Percentiles rank a stretch among this genome's conserved stretches.
Conservation (phyloP, 306 rosid species). For the Dicorynia guianensis region DNA sequence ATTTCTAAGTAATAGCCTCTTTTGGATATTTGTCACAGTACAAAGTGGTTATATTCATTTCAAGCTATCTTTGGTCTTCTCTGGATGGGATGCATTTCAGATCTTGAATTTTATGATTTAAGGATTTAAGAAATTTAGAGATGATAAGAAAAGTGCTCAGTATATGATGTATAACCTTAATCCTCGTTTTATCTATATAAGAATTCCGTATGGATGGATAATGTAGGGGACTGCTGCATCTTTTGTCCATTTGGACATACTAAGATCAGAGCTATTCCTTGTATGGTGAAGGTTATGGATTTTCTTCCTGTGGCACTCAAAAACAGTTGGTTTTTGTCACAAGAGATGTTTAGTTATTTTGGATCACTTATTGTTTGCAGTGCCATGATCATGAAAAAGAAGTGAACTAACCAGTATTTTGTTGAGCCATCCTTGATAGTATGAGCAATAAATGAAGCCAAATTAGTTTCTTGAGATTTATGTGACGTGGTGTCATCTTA, state of each 20-base stretch:
- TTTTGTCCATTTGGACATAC: constrained; percentile 53
- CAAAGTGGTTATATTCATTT: constrained; percentile 41
- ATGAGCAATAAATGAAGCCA: constrained; percentile 47
- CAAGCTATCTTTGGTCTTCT: constrained; percentile 46
- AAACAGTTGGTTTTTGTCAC: constrained; percentile 49
- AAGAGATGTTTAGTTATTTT: constrained; percentile 43
- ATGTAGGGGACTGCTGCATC: constrained; percentile 51
- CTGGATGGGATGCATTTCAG: constrained; percentile 39
- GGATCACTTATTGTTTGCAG: constrained; percentile 44
- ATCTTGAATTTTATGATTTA: constrained; percentile 50
- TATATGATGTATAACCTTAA: constrained; percentile 49
- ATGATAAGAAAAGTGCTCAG: constrained; percentile 50
- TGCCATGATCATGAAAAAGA: constrained; percentile 39
- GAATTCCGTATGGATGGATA: constrained; percentile 54
- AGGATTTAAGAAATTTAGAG: constrained; percentile 53
- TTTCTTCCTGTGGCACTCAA: constrained; percentile 51
- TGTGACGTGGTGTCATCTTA: constrained; percentile 26
- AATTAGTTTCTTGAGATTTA: constrained; percentile 37
- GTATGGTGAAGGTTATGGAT: constrained; percentile 53
- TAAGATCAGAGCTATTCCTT: constrained; percentile 47
- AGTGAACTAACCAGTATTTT: constrained; percentile 45
- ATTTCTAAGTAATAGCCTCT: constrained; percentile 46
- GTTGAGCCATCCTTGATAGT: constrained; percentile 41
- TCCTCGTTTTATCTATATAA: constrained; percentile 35
- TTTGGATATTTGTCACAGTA: constrained; percentile 34